Evolutionary conservation across 495 filamentous ascomycete species (phyloP), one percentile per base, ranked within the genome.

Genomic region (Tuber calosporum): DNA sequence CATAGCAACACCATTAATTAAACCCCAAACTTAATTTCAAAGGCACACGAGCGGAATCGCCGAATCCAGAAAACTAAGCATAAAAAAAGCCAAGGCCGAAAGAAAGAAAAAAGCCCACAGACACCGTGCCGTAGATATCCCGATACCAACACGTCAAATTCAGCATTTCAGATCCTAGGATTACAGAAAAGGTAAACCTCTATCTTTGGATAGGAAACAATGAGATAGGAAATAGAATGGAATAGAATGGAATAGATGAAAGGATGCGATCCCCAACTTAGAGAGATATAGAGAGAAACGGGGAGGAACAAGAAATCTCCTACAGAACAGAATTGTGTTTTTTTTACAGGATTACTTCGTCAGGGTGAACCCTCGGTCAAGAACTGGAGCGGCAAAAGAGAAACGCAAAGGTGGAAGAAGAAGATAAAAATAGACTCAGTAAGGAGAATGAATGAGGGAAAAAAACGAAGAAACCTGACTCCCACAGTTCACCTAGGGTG

Each of bases 391-490:
- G 39, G 43, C 38, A 11, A n/a, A 39, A 2, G 30, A 37, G 48
- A 6, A 36, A 58, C 67, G 40, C 36, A 73, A 34, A 20, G 68
- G 37, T 13, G 4, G n/a, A 68, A 68, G 11, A n/a, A 36, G 39
- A 11, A 9, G 39, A 34, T 43, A 39, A 13, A 26, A 69, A 69
- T n/a, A 20, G 62, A 43, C 17, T 22, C 37, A 40, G 41, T 4
- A 68, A 68, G 36, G 67, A 45, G 41, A 43, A 72, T 17, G n/a
- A 22, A 30, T 42, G 19, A 17, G 58, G 66, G 17, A 4, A 69
- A 69, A 69, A 42, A 73, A 34, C n/a, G 53, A 62, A 45, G 39
- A 53, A 48, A 30, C 30, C 66, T 41, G 67, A 73, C 72, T 69
- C 72, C 72, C 45, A 69, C 72, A 73, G 34, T 69, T 37, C 41